Evolutionary conservation across 2,329 filamentous ascomycete species (phyloP).

Genomic region (Calonectria hongkongensis): DNA sequence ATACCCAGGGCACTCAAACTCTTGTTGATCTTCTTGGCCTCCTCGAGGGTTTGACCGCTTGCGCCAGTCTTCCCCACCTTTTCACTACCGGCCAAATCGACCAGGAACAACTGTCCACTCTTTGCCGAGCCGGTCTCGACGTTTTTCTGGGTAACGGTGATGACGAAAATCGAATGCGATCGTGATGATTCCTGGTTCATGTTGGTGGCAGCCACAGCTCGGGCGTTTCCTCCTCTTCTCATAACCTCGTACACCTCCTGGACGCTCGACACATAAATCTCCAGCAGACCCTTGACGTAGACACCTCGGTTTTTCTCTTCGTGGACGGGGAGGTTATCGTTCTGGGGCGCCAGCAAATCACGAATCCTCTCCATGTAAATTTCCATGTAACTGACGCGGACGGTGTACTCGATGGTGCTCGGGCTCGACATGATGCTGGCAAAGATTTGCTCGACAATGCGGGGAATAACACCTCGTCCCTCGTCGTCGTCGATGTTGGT

Average conservation of each 20-base stretch:
- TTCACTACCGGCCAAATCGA: constrained; percentile 98
- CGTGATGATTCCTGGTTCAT: constrained; percentile 99
- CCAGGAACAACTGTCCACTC: constrained; percentile 96
- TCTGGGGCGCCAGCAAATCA: constrained; percentile 92
- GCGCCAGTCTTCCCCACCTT: constrained; percentile 99
- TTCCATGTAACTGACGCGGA: constrained; percentile 99
- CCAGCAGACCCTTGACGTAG: constrained; percentile 95
- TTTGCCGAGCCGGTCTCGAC: constrained; percentile 96
- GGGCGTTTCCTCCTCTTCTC: constrained; percentile 90
- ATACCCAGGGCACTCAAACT: constrained; percentile 98
- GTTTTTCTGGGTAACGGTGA: constrained; percentile 98
- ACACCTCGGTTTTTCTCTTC: constrained; percentile 97
- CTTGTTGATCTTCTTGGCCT: constrained; percentile 99
- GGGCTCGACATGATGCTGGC: constrained; percentile 94
- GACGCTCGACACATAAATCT: constrained; percentile 96
- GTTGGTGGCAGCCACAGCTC: constrained; percentile 96
- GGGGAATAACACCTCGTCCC: constrained; percentile 94
- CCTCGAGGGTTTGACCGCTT: constrained; percentile 96
- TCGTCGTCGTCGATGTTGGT: constrained; percentile 92
- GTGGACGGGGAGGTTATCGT: constrained; percentile 98
- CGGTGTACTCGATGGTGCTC: constrained; percentile 97
- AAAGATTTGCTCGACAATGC: constrained; percentile 98
- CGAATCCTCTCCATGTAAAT: constrained; percentile 99
- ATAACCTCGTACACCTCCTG: constrained; percentile 98
- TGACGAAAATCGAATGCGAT: constrained; percentile 98